Conservation (phyloP, 1,139 yeast species). For the Pneumocystis oryctolagi region DNA sequence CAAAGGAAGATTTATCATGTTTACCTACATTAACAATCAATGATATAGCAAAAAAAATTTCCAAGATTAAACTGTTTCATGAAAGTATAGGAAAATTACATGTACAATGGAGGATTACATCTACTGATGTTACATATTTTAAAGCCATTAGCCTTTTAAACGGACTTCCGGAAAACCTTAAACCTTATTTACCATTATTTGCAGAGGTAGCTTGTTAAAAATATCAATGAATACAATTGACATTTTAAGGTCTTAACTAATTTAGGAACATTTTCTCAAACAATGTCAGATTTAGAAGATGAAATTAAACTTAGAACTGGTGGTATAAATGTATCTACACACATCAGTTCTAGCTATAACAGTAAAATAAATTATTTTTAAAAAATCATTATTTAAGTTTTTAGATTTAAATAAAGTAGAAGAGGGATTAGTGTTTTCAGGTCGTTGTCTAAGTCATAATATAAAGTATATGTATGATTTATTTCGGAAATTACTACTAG, state of each 20-base stretch:
- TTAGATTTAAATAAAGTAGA: conserved; percentile 29
- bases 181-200: conserved; percentile 62
- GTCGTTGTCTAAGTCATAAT: conserved; percentile 61
- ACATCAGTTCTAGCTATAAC: conserved; percentile 42
- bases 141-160: conserved; percentile 43
- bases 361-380: conserved; percentile 16
- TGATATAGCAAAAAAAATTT: conserved; percentile 56
- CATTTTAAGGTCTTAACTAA: conserved; percentile 31
- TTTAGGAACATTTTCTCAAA: conserved; percentile 57
- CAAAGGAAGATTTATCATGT: conserved; percentile 57
- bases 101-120: conserved; percentile 29
- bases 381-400: conserved; percentile 17
- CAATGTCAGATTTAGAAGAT: conserved; percentile 74
- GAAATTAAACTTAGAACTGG: conserved; percentile 74
- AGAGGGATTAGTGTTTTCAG: conserved; percentile 44
- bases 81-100: conserved; percentile 15
- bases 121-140: conserved; percentile 58
- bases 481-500: conserved; percentile 51
- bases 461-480: conserved; percentile 44
- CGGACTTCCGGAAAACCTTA: conserved; percentile 41
- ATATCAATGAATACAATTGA: background rate
- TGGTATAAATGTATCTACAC: conserved; percentile 50
- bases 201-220: conserved; percentile 41
- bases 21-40: conserved; percentile 59
- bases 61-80: conserved; percentile 25